Conservation (phyloP, 495 filamentous ascomycete genomes). For the Neurospora africana region DNA sequence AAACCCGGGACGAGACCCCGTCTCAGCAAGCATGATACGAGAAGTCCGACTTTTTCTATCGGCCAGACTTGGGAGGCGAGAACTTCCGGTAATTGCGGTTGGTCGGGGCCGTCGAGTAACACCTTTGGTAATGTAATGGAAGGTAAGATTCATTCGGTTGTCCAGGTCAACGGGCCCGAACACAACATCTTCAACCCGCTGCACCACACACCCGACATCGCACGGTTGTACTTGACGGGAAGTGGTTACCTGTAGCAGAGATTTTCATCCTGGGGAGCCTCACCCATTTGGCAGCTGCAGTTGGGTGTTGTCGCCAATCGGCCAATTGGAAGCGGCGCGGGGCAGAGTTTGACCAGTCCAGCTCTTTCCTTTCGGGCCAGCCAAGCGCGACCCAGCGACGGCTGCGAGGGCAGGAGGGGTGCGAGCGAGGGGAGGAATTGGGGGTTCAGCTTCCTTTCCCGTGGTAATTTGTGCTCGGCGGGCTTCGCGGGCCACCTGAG, state of each 20-base stretch:
- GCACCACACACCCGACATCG: neutral
- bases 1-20: neutral
- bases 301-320: neutral
- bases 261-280: neutral
- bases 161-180: neutral
- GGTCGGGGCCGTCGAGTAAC: neutral
- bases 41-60: neutral
- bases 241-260: neutral
- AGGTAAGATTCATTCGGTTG: neutral
- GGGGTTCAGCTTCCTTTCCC: neutral
- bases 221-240: neutral
- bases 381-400: neutral
- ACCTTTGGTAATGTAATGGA: neutral
- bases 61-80: neutral
- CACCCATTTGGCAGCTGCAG: neutral
- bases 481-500: neutral
- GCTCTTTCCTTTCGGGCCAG: neutral
- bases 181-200: neutral
- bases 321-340: neutral
- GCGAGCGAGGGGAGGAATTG: neutral
- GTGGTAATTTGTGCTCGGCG: neutral
- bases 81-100: neutral
- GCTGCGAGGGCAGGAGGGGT: neutral
- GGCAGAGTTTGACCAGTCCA: neutral
- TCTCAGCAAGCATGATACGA: neutral